Evolutionary conservation across 495 filamentous ascomycete genomes (phyloP).

Genomic region (Talaromyces adpressus): DNA sequence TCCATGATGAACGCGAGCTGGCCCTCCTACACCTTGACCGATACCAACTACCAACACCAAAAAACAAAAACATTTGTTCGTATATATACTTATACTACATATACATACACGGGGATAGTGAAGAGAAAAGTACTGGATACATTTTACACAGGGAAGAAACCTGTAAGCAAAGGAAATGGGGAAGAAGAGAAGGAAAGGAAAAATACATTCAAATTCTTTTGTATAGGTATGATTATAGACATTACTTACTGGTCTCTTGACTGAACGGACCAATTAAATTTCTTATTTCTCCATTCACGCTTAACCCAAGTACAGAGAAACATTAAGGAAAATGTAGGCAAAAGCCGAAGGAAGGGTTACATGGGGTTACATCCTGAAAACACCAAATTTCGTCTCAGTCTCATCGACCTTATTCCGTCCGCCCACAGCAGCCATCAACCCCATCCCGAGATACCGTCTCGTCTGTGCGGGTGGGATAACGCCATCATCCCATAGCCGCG

Average conservation of each 20-base stretch:
- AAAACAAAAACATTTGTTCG: not conserved
- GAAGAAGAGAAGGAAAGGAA: slow-evolving; percentile 8
- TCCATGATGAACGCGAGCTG: not conserved
- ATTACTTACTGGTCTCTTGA: not conserved
- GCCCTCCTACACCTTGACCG: not conserved
- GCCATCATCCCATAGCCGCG: slow-evolving; percentile 93
- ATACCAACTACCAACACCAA: not conserved
- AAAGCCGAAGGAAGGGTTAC: slow-evolving; percentile 23
- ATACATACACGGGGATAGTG: not conserved
- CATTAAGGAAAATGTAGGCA: not conserved
- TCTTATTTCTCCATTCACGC: not conserved
- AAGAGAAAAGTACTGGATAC: slow-evolving; percentile 11
- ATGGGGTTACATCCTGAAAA: slow-evolving; percentile 80
- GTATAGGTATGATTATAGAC: slow-evolving; percentile 4
- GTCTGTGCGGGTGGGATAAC: slow-evolving; percentile 89
- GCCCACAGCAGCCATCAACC: slow-evolving; percentile 69
- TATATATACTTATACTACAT: slow-evolving; percentile 4
- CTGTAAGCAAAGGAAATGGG: not conserved
- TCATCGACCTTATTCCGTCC: slow-evolving; percentile 51
- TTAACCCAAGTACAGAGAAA: not conserved
- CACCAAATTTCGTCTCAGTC: slow-evolving; percentile 73
- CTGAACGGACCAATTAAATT: slow-evolving; percentile 2
- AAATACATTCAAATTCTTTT: slow-evolving; percentile 7
- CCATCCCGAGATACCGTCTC: slow-evolving; percentile 72
- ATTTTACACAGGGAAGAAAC: not conserved